Evolutionary conservation across 768 basidiomycete species (phyloP), one percentile per base, ranked within the genome.

Genomic region (Termitomyces sp.): DNA sequence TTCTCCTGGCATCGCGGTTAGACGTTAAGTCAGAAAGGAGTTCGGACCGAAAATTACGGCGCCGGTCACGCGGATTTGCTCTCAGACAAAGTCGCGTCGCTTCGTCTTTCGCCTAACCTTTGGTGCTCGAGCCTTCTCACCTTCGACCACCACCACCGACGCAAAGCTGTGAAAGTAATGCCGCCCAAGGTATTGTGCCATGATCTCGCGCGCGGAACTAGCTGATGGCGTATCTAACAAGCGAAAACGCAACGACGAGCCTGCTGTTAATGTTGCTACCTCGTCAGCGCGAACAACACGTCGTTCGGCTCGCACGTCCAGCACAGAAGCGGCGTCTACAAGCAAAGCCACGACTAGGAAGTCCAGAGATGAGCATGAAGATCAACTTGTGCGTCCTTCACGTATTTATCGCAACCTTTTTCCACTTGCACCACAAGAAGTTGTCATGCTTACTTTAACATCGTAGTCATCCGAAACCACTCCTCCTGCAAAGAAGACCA

Each of bases 161-260:
- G 28, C 43, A 38, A 47, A 46, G 35, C 56, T 54, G 50, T 54
- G 36, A 20, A 52, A 54, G 52, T 60, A 45, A 77, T 76, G 72
- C 71, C 73, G 7, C 74, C 74, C 52, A 76, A 76, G 66, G 76
- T 76, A 47, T 26, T 28, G n/a, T 20, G 22, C n/a, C 3, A 16
- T n/a, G 22, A 11, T 35, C 20, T 11, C 40, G 20, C 10, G 22
- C n/a, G 14, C 20, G 5, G 22, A 3, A 7, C 40, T 13, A 7
- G 33, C 18, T 60, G 28, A 56, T 50, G 20, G 28, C 3, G 14
- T 38, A 52, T 41, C 28, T 52, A 44, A 26, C 8, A 65, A 89
- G 87, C 75, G 87, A 62, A 89, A 88, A 74, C 84, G 80, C 69
- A 69, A 70, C 24, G 79, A 78, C 32, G 76, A 77, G 40, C 47